A percentile compares a stretch with the other conserved stretches of the same genome.
Evolutionary conservation across 805 yeast species (phyloP).

Genomic region (Kregervanrija pseudodelftensis): DNA sequence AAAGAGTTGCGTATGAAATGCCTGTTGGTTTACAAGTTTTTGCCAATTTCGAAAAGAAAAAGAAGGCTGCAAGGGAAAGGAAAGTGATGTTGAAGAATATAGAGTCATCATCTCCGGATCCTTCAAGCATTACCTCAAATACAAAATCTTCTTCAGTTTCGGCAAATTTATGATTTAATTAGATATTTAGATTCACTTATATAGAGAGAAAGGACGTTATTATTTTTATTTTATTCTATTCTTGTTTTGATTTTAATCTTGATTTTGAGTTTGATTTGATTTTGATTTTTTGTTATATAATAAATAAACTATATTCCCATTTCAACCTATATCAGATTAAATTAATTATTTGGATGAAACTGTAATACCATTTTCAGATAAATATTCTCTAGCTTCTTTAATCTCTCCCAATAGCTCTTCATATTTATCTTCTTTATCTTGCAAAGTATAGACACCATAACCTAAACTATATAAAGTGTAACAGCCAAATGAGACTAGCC

Average conservation of each 20-base stretch:
- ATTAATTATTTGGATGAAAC: slow-evolving; percentile 16
- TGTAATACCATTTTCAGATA: slow-evolving; percentile 48
- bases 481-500: slow-evolving; percentile 58
- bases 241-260: too few relatives aligned
- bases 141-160: too few relatives aligned
- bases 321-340: too few relatives aligned
- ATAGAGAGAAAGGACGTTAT: too few relatives aligned
- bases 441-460: slow-evolving; percentile 59
- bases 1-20: slow-evolving; percentile 45
- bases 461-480: slow-evolving; percentile 65
- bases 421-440: slow-evolving; percentile 64
- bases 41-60: slow-evolving; percentile 70
- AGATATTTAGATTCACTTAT: too few relatives aligned
- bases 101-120: too few relatives aligned
- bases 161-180: too few relatives aligned
- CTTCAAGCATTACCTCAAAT: too few relatives aligned
- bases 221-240: too few relatives aligned
- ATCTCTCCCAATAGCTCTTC: slow-evolving; percentile 52
- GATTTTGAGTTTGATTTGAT: too few relatives aligned
- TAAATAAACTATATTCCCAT: too few relatives aligned
- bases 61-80: slow-evolving; percentile 34
- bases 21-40: slow-evolving; percentile 76
- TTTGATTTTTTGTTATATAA: too few relatives aligned
- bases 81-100: neutral
- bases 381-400: slow-evolving; percentile 54